Conservation (phyloP, 495 filamentous ascomycete species). For the Extremus antarcticus region DNA sequence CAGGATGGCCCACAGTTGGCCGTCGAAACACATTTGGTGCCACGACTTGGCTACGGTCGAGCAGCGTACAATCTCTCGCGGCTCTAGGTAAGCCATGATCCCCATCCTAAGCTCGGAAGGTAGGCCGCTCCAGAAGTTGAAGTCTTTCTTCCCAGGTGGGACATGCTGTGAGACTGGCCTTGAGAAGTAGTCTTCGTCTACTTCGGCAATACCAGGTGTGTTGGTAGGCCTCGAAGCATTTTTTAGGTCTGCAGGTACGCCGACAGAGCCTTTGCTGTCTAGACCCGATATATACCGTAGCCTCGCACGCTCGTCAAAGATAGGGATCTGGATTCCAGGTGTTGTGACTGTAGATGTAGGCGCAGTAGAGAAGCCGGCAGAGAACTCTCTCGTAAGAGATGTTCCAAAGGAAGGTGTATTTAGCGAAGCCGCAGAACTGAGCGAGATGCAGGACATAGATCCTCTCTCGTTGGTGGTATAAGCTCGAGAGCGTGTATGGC, state of each 20-base stretch:
- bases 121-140: slow-evolving; percentile 72
- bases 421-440: slow-evolving; percentile 46
- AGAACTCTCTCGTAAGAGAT: slow-evolving; percentile 50
- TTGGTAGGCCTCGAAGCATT: slow-evolving; percentile 31
- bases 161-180: slow-evolving; percentile 26
- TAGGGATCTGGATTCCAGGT: slow-evolving; percentile 33
- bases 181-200: slow-evolving; percentile 40
- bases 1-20: slow-evolving; percentile 78
- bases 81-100: slow-evolving; percentile 64
- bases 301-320: slow-evolving; percentile 36
- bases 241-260: slow-evolving; percentile 55
- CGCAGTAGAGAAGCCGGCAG: slow-evolving; percentile 52
- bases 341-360: slow-evolving; percentile 49
- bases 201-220: slow-evolving; percentile 22
- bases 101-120: slow-evolving; percentile 72
- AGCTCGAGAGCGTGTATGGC: slow-evolving; percentile 44
- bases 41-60: slow-evolving; percentile 74
- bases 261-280: slow-evolving; percentile 40
- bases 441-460: slow-evolving; percentile 78
- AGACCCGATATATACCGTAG: slow-evolving; percentile 38
- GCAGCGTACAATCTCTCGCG: slow-evolving; percentile 71
- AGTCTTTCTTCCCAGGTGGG: slow-evolving; percentile 35
- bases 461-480: slow-evolving; percentile 58
- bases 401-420: slow-evolving; percentile 40
- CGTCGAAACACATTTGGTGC: slow-evolving; percentile 83